phyloP scores from a whole-genome alignment of 192 early-diverging fungal genomes.

The Entomortierella beljakovae region DNA sequence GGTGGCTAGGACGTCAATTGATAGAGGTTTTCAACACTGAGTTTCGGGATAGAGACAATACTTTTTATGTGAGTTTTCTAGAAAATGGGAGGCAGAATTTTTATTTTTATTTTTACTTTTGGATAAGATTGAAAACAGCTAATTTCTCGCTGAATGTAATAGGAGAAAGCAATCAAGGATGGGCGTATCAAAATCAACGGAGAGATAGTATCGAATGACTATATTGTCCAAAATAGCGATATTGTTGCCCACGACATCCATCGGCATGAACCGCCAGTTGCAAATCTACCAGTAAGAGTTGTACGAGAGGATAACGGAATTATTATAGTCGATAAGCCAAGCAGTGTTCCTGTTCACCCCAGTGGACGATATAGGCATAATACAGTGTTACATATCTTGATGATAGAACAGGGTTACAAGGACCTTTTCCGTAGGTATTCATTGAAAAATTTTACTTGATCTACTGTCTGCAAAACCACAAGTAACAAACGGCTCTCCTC shows the following conservation, averaged over 20 bases:
- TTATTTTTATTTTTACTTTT: slow-evolving; percentile 1
- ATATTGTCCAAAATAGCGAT: slow-evolving; percentile 82
- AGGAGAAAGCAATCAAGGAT: slow-evolving; percentile 78
- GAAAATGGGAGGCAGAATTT: background rate
- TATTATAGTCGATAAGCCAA: slow-evolving; percentile 93
- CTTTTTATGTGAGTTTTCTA: slow-evolving; percentile 90
- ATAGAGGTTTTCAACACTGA: slow-evolving; percentile 87
- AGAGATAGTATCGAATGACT: slow-evolving; percentile 62
- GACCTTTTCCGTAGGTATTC: slow-evolving; percentile 64
- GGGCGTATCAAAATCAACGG: slow-evolving; percentile 90
- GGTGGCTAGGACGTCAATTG: slow-evolving; percentile 85
- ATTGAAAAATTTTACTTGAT: background rate
- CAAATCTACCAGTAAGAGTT: slow-evolving; percentile 70
- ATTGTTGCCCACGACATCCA: slow-evolving; percentile 87
- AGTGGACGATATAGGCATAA: slow-evolving; percentile 93
- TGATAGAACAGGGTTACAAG: slow-evolving; percentile 68
- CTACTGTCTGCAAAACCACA: background rate
- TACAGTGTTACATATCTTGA: slow-evolving; percentile 76
- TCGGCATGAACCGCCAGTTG: slow-evolving; percentile 95
- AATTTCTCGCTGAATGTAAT: background rate
- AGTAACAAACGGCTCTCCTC: background rate
- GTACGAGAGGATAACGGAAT: slow-evolving; percentile 72
- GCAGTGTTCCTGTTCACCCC: slow-evolving; percentile 85
- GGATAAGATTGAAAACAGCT: background rate
- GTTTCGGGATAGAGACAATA: slow-evolving; percentile 83